Base-by-base conservation (phyloP, 2,329 filamentous ascomycete genomes). In the Paecilomyces sp. region DNA sequence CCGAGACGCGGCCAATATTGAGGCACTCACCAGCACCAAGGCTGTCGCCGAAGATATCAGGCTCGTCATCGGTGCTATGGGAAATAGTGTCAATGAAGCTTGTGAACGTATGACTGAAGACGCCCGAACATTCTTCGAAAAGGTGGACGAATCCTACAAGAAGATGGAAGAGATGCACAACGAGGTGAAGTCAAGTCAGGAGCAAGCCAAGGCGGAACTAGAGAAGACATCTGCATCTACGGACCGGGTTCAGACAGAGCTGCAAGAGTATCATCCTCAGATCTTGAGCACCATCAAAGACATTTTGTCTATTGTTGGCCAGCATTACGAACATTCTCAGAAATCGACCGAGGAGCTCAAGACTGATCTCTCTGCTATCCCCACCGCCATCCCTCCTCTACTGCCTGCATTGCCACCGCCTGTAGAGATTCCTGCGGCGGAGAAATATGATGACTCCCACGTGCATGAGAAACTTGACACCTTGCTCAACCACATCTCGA, bases 251-350 rank as follows among this genome's bases (percentile, higher is more conserved):
- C 89, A 95, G 69, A 88, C 83, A 61, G 87, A 94, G 60, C 83
- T 96, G 31, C 84, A 84, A 8, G 92, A 97, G 71, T 88, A 89
- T 64, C 89, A 97, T 66, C 94, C 94, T 1, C 89, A 95, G 76
- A 89, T 97, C 65, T 83, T 97, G 60, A 88, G 93, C 57, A 85
- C 90, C 0, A 85, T 99, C 64, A 89, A 91, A 67, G 90, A 97
- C 67, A 86, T 97, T n/a, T 81, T 95, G 47, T 80, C 86, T 7
- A 82, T 95, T 25, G 90, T 96, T 58, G 88, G 86, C 25, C 85
- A 95, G 70, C 92, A 97, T 71, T 96, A 89, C 68, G 91, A 96
- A 66, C 90, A 96, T 70, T 89, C 91, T 13, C 91, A 92, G 74
- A 82, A 84, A 53, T 83, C 87, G 0, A 77, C 80, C 0, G 80